These are phyloP conservation scores for Hypholoma fasciculare DNA, from an alignment of 768 basidiomycete species.

Conservation along the genomic window DNA sequence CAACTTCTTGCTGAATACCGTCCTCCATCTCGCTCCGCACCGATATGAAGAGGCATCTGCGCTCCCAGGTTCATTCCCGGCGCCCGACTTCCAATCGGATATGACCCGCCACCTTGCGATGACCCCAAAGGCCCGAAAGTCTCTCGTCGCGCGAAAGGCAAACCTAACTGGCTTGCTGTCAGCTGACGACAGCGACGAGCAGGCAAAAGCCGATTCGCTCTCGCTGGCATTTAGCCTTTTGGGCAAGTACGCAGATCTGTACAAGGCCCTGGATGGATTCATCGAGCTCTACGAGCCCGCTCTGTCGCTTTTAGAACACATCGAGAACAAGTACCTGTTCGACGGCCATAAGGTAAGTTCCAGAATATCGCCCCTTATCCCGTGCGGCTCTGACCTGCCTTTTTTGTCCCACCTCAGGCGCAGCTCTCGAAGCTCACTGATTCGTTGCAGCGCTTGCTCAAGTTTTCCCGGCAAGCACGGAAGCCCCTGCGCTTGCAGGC, in stretches of 20 bases:
- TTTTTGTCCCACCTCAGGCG: conserved; percentile 36
- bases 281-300: conserved; percentile 83
- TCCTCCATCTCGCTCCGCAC: conserved; percentile 76
- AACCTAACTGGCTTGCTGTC: conserved; percentile 46
- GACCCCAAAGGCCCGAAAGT: conserved; percentile 41
- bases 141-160: conserved; percentile 41
- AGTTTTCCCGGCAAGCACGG: conserved; percentile 71
- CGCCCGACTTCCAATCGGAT: conserved; percentile 65
- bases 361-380: neutral
- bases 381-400: conserved; percentile 6
- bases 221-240: conserved; percentile 63
- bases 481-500: conserved; percentile 82
- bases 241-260: conserved; percentile 69
- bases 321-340: conserved; percentile 48
- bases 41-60: conserved; percentile 40
- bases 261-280: conserved; percentile 79
- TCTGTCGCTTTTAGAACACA: conserved; percentile 49
- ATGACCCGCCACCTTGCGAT: conserved; percentile 38
- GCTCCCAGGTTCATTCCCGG: conserved; percentile 71
- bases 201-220: conserved; percentile 74
- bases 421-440: conserved; percentile 46
- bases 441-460: conserved; percentile 61
- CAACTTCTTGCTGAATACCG: conserved; percentile 73
- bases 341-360: conserved; percentile 54
- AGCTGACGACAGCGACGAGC: conserved; percentile 41